phyloP scores from a whole-genome alignment of 129 eudicot genomes.

The Artemisia tridentata region DNA sequence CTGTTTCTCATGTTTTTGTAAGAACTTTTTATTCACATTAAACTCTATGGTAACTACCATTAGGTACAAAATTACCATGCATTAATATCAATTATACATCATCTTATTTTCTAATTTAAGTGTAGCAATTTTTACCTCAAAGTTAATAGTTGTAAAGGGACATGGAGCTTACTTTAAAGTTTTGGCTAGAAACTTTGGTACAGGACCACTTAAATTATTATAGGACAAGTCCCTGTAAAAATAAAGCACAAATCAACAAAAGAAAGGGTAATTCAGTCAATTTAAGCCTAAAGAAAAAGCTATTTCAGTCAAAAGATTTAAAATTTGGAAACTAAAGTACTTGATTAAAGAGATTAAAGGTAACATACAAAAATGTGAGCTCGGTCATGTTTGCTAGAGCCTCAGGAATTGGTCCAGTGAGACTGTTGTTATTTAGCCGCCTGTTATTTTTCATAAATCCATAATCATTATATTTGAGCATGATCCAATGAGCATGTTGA shows the following conservation, averaged over 20 bases:
- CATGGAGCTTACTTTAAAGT: slow-evolving; percentile 68
- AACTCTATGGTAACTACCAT: background rate
- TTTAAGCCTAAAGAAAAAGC: slow-evolving; percentile 14
- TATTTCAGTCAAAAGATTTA: slow-evolving; percentile 14
- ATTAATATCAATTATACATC: background rate
- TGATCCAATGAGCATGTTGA: too few species aligned
- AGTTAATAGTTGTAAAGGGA: background rate
- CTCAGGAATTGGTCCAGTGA: slow-evolving; percentile 75
- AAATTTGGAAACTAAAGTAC: background rate
- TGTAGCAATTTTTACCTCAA: slow-evolving; percentile 10
- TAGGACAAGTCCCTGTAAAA: slow-evolving; percentile 82
- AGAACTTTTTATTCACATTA: background rate
- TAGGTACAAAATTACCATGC: background rate
- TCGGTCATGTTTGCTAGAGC: slow-evolving; percentile 83
- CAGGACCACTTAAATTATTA: slow-evolving; percentile 93
- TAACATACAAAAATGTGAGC: slow-evolving; percentile 71
- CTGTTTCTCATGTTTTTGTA: background rate
- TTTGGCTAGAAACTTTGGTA: slow-evolving; percentile 68
- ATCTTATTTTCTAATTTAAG: background rate
- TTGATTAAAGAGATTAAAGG: slow-evolving; percentile 18
- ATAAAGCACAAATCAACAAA: slow-evolving; percentile 13
- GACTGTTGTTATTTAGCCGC: slow-evolving; percentile 89
- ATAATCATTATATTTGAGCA: slow-evolving; percentile 21
- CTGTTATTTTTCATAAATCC: slow-evolving; percentile 46
- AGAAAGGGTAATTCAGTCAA: slow-evolving; percentile 16